Evolutionary conservation across 768 basidiomycete genomes (phyloP).

Genomic region (Calvatia gigantea): DNA sequence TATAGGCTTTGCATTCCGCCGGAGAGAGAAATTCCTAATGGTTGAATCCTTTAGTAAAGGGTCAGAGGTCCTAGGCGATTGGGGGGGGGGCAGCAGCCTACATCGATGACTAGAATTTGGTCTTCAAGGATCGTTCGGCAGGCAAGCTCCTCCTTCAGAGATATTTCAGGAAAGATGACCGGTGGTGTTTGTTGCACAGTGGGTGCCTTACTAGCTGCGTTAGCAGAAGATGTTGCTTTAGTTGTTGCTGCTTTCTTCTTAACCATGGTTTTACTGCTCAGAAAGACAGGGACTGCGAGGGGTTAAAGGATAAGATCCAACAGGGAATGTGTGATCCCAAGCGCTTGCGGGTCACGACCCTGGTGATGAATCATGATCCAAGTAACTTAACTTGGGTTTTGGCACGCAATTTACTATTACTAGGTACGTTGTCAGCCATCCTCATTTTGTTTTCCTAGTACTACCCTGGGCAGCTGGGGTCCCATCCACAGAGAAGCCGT

Average conservation of each 20-base stretch:
- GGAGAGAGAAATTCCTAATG: slow-evolving; percentile 51
- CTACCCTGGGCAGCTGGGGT: background rate
- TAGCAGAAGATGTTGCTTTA: background rate
- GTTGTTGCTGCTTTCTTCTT: slow-evolving; percentile 22
- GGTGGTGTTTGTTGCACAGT: slow-evolving; percentile 1
- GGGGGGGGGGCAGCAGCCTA: slow-evolving; percentile 26
- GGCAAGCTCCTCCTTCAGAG: slow-evolving; percentile 41
- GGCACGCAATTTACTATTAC: too few species aligned
- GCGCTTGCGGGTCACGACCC: too few species aligned
- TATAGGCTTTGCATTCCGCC: slow-evolving; percentile 58
- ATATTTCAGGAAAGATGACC: slow-evolving; percentile 40
- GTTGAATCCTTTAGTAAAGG: background rate
- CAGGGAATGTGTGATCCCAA: too few species aligned
- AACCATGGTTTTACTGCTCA: too few species aligned
- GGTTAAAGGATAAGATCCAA: background rate
- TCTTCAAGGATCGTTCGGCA: slow-evolving; percentile 52
- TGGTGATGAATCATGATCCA: too few species aligned
- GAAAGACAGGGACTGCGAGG: too few species aligned
- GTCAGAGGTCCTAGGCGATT: background rate
- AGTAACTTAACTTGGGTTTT: too few species aligned
- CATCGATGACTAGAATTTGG: slow-evolving; percentile 62
- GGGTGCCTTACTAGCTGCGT: background rate
- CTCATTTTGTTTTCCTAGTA: too few species aligned
- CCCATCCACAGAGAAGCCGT: background rate
- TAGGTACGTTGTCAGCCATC: too few species aligned